These are phyloP conservation scores for Coniferiporia sulphurascens DNA, from an alignment of 1,284 basidiomycete species.

Conservation along the genomic window DNA sequence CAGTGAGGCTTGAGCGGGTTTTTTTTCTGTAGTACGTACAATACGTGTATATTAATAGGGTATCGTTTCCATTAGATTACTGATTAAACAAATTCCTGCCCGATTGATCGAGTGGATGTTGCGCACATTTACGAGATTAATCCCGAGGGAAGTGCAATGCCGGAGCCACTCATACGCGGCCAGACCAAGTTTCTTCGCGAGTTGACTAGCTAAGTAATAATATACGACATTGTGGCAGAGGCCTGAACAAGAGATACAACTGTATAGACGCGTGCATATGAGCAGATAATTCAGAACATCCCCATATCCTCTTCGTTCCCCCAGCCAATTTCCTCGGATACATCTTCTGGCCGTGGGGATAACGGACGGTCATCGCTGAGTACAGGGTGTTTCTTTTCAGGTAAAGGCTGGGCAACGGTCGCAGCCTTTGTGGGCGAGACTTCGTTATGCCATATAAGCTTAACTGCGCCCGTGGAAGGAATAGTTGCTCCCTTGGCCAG, in stretches of 20 bases:
- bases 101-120: too few relatives aligned
- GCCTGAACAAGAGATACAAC: constrained; percentile 14
- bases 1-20: constrained; percentile 21
- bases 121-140: too few relatives aligned
- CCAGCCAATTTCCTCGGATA: constrained; percentile 34
- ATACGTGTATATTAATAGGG: too few relatives aligned
- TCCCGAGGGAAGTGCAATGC: too few relatives aligned
- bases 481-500: constrained; percentile 63
- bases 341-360: constrained; percentile 35
- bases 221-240: constrained; percentile 2
- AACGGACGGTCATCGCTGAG: constrained; percentile 20
- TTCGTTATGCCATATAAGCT: constrained; percentile 59
- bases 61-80: too few relatives aligned
- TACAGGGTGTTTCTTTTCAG: constrained; percentile 16
- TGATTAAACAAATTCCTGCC: too few relatives aligned
- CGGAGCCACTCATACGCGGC: too few relatives aligned
- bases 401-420: constrained; percentile 19
- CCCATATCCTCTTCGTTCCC: constrained; percentile 26
- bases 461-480: constrained; percentile 56
- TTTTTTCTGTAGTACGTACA: too few relatives aligned
- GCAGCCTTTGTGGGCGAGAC: constrained; percentile 26
- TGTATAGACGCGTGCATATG: neutral
- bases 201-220: constrained; percentile 2
- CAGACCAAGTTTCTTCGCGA: neutral
- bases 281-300: constrained; percentile 20